Base-by-base conservation (phyloP, 208 protist species). In the Crithidia sp. region DNA sequence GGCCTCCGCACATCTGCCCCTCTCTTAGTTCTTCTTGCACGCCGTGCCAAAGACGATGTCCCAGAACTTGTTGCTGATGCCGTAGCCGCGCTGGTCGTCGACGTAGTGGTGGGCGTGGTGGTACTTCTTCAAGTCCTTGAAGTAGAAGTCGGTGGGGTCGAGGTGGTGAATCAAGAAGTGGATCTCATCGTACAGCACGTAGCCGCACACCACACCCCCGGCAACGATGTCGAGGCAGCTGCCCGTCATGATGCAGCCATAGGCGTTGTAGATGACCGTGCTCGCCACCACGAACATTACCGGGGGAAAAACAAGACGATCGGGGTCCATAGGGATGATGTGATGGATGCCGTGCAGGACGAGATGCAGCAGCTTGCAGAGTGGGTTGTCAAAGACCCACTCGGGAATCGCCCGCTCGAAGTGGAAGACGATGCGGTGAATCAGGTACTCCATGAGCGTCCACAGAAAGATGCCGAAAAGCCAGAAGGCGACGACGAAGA, bases 91-190 rank as follows among this genome's bases (percentile, higher is more conserved):
- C 16, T 67, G 70, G 67, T 79, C 77, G 36, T 86, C 81, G 43
- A 83, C 69, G 77, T 86, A 84, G 80, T 89, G 84, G 58, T 86
- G 84, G 7, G 79, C 84, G 77, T 86, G 84, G 56, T 88, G 84
- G 62, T 84, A 86, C 73, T 86, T 82, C 71, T 83, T 82, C 58
- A 84, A 53, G 60, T 84, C 77, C 54, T 84, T 83, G 41, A 82
- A 86, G 77, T 84, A 84, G 56, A 74, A 70, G 67, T 75, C 58
- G 6, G 45, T 71, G 17, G 84, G 74, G 36, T 86, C 74, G 37
- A 82, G 36, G 77, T 87, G 85, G 66, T 83, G 78, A 55, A 87
- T 83, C 37, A 71, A 28, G 64, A 74, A 87, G 55, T 90, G 85
- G 41, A 87, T 84, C 49, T 82, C 73, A 57, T 84, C 77, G 66